A percentile compares a stretch with the other conserved stretches of the same genome.
These are phyloP conservation scores for Colletotrichum navitas DNA, from an alignment of 2,329 filamentous ascomycete genomes.

Conservation along the genomic window DNA sequence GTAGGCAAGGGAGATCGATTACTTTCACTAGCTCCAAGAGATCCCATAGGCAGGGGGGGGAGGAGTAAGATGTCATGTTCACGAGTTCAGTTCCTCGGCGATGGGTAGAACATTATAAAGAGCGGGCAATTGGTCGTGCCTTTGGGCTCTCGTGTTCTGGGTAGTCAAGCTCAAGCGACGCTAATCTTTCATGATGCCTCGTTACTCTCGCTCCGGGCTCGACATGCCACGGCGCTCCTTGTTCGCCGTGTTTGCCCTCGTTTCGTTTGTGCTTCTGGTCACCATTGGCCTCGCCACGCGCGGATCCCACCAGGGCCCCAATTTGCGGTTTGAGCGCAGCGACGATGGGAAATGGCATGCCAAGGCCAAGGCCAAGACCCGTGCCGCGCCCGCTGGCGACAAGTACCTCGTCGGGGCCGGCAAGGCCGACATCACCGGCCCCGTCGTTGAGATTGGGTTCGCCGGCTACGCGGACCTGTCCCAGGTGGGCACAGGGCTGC, in stretches of 20 bases:
- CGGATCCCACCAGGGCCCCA: conserved; percentile 7
- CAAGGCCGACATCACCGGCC: conserved; percentile 73
- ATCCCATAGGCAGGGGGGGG: not conserved
- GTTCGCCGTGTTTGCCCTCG: conserved; percentile 34
- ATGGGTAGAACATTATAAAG: not conserved
- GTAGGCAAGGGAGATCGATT: not conserved
- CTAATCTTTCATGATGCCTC: conserved; percentile 21
- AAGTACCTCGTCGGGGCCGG: conserved; percentile 67
- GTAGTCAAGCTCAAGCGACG: not conserved
- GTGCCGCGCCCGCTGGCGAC: conserved; percentile 49
- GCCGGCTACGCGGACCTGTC: conserved; percentile 92
- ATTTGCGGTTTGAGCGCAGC: conserved; percentile 29
- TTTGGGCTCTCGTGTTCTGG: not conserved
- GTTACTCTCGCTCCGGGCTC: conserved; percentile 19
- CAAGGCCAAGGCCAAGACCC: conserved; percentile 34
- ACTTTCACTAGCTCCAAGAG: conserved; percentile 15
- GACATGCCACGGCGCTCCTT: conserved; percentile 37
- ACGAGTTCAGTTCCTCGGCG: not conserved
- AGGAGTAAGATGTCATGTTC: not conserved
- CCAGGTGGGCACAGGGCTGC: conserved; percentile 85
- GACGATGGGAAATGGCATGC: conserved; percentile 21
- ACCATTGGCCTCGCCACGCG: conserved; percentile 29
- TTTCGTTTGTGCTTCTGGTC: conserved; percentile 35
- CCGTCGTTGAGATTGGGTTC: conserved; percentile 90
- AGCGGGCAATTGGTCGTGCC: not conserved